phyloP scores from a whole-genome alignment of 148 eudicot species.

The Vaccinium corymbosum region DNA sequence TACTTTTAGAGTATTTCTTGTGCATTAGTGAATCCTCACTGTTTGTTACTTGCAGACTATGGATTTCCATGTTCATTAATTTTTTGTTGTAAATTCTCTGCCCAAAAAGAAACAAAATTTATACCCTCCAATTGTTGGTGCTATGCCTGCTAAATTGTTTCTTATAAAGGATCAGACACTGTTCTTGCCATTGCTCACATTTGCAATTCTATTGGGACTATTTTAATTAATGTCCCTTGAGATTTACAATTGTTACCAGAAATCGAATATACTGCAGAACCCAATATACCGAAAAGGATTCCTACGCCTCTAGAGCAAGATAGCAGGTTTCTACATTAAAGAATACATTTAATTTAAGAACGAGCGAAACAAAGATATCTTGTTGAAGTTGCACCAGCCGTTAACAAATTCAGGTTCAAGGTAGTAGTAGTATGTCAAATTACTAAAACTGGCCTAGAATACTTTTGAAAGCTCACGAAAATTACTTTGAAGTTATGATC shows the following conservation, averaged over 20 bases:
- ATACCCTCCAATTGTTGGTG: not conserved
- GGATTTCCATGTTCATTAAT: not conserved
- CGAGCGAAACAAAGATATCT: not conserved
- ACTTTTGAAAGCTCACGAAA: not conserved
- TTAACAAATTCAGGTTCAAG: not conserved
- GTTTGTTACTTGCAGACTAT: not conserved
- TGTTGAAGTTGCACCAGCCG: not conserved
- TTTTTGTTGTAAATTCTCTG: not conserved
- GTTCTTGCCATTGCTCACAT: not conserved
- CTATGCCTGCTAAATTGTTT: not conserved
- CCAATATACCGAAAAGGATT: not conserved
- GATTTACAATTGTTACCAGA: not conserved
- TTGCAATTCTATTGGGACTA: not conserved
- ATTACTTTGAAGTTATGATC: not conserved
- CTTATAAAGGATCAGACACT: not conserved
- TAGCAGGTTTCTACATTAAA: not conserved
- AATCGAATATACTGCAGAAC: not conserved
- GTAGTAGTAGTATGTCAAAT: not conserved
- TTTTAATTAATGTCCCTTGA: not conserved
- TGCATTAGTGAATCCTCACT: not conserved
- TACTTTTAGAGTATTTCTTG: not conserved
- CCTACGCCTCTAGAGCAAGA: not conserved
- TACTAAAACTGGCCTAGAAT: slow-evolving; percentile 1
- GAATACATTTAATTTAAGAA: too few species aligned
- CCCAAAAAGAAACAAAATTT: not conserved